Conservation (phyloP, 2,329 filamentous ascomycete genomes). For the Diaporthe citrichinensis region DNA sequence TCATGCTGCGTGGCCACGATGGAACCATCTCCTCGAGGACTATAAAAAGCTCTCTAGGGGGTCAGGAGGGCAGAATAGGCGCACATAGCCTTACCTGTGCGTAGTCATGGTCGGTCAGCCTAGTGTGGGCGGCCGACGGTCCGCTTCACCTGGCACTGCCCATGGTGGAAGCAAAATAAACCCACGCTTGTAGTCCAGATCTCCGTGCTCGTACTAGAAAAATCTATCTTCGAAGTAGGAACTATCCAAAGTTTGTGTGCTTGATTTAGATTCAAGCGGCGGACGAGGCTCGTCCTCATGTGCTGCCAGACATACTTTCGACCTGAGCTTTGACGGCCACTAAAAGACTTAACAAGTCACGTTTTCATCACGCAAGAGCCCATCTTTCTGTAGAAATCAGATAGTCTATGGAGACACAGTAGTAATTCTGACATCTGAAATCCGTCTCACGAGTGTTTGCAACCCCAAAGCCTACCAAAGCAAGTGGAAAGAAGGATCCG, state of each 20-base stretch:
- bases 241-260: too few species aligned
- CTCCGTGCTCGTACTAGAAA: neutral
- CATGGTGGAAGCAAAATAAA: too few species aligned
- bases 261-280: neutral
- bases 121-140: neutral
- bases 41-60: neutral
- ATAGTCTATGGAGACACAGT: neutral
- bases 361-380: neutral
- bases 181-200: neutral
- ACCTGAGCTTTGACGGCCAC: too few species aligned
- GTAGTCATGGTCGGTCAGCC: neutral
- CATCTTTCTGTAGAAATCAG: too few species aligned
- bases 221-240: too few species aligned
- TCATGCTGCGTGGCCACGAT: neutral
- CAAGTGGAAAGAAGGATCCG: neutral
- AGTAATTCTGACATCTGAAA: neutral
- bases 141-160: neutral
- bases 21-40: rapidly evolving
- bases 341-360: neutral
- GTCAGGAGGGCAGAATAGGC: too few species aligned
- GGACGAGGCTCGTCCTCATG: too few species aligned
- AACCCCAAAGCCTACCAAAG: neutral
- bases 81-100: neutral
- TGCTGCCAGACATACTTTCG: neutral
- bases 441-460: neutral